phyloP scores from a whole-genome alignment of 78 protist species.

The slime mould (Dictyostelium discoideum) region DNA sequence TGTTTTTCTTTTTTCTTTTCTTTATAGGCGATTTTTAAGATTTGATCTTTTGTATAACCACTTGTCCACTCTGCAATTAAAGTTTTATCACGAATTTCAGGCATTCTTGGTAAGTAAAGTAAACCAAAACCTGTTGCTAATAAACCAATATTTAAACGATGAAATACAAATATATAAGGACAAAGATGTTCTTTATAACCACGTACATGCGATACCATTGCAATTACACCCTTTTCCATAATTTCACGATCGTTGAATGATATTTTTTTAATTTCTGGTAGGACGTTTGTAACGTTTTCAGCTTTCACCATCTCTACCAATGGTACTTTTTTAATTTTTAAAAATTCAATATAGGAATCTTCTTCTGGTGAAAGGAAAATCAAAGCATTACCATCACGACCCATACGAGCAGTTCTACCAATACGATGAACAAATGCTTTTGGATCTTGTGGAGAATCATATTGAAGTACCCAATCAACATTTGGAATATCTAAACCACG shows the following conservation, averaged over 20 bases:
- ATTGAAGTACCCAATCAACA: constrained; percentile 93
- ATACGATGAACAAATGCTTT: constrained; percentile 91
- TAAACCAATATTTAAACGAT: constrained; percentile 54
- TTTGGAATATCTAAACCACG: constrained; percentile 95
- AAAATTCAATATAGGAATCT: constrained; percentile 81
- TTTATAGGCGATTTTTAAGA: constrained; percentile 29
- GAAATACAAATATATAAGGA: constrained; percentile 82
- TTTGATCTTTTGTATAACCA: constrained; percentile 28
- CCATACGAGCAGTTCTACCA: constrained; percentile 96
- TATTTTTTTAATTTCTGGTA: constrained; percentile 2
- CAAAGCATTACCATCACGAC: constrained; percentile 86
- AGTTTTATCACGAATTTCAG: constrained; percentile 45
- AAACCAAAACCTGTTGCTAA: constrained; percentile 79
- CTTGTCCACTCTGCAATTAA: neutral
- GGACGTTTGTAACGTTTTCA: neutral
- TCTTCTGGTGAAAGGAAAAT: constrained; percentile 82
- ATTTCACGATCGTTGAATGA: constrained; percentile 20
- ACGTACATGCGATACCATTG: constrained; percentile 84
- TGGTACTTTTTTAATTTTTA: constrained; percentile 79
- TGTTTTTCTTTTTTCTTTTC: constrained; percentile 54
- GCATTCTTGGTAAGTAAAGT: constrained; percentile 64
- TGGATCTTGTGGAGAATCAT: constrained; percentile 90
- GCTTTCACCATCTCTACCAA: neutral
- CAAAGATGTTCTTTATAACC: constrained; percentile 92
- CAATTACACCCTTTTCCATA: constrained; percentile 53